These are phyloP conservation scores for Ogataea corticis DNA, from an alignment of 805 yeast species.

Conservation along the genomic window DNA sequence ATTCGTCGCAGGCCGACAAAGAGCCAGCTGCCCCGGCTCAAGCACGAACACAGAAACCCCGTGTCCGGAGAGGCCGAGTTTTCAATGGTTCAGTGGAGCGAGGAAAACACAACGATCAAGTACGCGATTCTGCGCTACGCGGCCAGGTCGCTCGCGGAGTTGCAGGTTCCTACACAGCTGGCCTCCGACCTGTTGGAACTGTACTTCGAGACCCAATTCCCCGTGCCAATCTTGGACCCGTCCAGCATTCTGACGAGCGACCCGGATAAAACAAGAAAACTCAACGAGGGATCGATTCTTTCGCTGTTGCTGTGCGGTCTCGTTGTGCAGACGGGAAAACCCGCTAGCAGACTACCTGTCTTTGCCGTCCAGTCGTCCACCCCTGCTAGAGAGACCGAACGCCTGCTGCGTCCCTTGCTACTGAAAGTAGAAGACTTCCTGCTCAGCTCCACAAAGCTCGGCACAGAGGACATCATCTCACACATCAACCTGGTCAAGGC, in stretches of 20 bases:
- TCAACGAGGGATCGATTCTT: constrained; percentile 12
- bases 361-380: neutral
- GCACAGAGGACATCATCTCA: constrained; percentile 18
- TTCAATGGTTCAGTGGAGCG: neutral
- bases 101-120: constrained; percentile 1
- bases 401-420: constrained; percentile 6
- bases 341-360: neutral
- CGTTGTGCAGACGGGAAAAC: constrained; percentile 2
- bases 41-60: neutral
- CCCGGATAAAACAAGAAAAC: neutral
- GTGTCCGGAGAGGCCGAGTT: neutral
- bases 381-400: neutral
- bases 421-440: constrained; percentile 11
- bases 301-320: constrained; percentile 15
- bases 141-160: constrained; percentile 5
- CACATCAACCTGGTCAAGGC: constrained; percentile 19
- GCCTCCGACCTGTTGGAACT: constrained; percentile 13
- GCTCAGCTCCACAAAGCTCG: constrained; percentile 16
- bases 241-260: constrained; percentile 8
- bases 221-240: constrained; percentile 10
- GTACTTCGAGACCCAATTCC: constrained; percentile 14
- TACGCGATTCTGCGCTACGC: constrained; percentile 12
- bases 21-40: constrained; percentile 7
- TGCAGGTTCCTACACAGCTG: constrained; percentile 9
- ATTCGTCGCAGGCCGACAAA: constrained; percentile 28